Conservation (phyloP, 2,329 filamentous ascomycete species). For the Aspergillus sp. region DNA sequence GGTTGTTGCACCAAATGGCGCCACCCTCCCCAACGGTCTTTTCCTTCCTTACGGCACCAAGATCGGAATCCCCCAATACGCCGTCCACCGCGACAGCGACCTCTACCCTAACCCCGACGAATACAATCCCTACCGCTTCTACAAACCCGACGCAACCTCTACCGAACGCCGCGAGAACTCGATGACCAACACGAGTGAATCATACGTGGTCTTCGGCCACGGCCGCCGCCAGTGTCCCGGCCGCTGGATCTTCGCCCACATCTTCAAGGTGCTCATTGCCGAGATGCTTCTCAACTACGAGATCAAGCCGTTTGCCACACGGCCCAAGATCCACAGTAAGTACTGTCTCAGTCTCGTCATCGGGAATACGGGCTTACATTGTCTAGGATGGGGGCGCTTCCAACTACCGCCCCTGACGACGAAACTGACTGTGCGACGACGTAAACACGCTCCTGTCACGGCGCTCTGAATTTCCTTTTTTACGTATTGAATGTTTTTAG, state of each 20-base stretch:
- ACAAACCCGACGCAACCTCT: neutral
- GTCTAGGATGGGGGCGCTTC: constrained; percentile 15
- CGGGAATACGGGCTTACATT: neutral
- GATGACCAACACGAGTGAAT: constrained; percentile 14
- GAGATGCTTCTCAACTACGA: constrained; percentile 18
- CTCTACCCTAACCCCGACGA: constrained; percentile 10
- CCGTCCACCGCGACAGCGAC: constrained; percentile 16
- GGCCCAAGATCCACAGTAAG: constrained; percentile 14
- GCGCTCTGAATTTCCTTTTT: neutral
- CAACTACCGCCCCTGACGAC: constrained; percentile 13
- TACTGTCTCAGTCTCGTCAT: neutral
- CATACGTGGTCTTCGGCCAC: constrained; percentile 16
- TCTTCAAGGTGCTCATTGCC: constrained; percentile 12
- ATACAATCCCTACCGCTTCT: constrained; percentile 16
- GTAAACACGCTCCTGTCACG: neutral
- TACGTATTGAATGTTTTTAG: neutral
- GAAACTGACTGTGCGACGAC: constrained; percentile 12
- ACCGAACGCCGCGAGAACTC: constrained; percentile 3
- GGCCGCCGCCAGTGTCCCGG: constrained; percentile 16
- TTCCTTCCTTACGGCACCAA: constrained; percentile 15
- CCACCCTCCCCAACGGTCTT: constrained; percentile 9
- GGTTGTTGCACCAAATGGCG: constrained; percentile 12
- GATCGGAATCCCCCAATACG: constrained; percentile 16
- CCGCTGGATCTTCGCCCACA: constrained; percentile 15
- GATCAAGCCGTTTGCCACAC: constrained; percentile 9